Conservation (phyloP, 164 flowering plant genomes). For the grape (Vitis vinifera) region ASM3070453v1 NC_081821.1:17434001-17434500, state of each 20-base stretch:
- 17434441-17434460: constrained; percentile 79
- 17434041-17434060: constrained; percentile 80
- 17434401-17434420: constrained; percentile 86
- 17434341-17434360: constrained; percentile 99
- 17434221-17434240: constrained; percentile 95
- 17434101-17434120: constrained; percentile 91
- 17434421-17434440: constrained; percentile 94
- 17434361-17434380: constrained; percentile 91
- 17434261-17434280: constrained; percentile 88
- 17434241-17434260: constrained; percentile 88
- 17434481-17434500: constrained; percentile 99
- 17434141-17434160: constrained; percentile 94
- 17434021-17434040: constrained; percentile 59
- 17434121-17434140: constrained; percentile 94
- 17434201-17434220: constrained; percentile 92
- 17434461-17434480: constrained; percentile 98
- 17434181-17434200: constrained; percentile 97
- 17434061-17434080: constrained; percentile 95
- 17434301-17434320: constrained; percentile 95
- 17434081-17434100: constrained; percentile 94
- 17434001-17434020: constrained; percentile 92
- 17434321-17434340: constrained; percentile 95
- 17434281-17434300: constrained; percentile 88
- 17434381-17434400: constrained; percentile 88
- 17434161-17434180: constrained; percentile 89